Base-by-base conservation (phyloP, 1,284 basidiomycete genomes). In the Papiliotrema terrestris region DNA sequence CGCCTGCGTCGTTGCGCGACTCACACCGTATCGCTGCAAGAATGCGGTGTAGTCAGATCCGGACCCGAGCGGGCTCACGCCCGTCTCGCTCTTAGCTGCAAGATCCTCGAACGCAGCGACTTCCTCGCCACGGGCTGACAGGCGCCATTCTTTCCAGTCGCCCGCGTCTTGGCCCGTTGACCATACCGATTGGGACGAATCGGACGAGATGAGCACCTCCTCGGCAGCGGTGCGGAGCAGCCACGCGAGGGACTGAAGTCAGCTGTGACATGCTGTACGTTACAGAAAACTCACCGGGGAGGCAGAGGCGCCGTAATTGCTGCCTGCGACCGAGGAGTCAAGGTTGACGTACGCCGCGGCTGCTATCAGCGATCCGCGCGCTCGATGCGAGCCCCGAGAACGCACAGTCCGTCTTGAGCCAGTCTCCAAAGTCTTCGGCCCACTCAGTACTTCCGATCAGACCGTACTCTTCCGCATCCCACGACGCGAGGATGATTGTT, bases 381-480 rank as follows among this genome's bases (percentile, higher is more conserved):
- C 29, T 32, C 5, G 11, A 11, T 32, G 29, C 29, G 6, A 37
- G 8, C 3, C 23, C 74, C 53, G 26, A 58, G 67, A 57, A 65
- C 49, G 64, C 65, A 54, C 75, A 86, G 59, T 93, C 82, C 45
- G 83, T 77, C 42, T 81, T 79, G 55, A 95, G 84, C 85, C 88
- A 94, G 29, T 84, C 80, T 8, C 86, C 80, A 71, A 93, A 95
- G 72, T 95, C 91, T 77, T 95, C 92, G 8, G 85, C 88, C 81
- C 86, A 92, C 75, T 95, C 91, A 6, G 89, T 92, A 63, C 85
- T 86, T 13, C 92, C 92, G 44, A 96, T 79, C 37, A 95, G 81
- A 26, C 91, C 91, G 58, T 91, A 91, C 84, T 90, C 94, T 78
- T 97, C 93, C 0, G 85, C 94, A 73, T 95, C 91, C 92, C 91